phyloP scores from a whole-genome alignment of 352 stramenopile genomes.

The Lagenidium giganteum region DNA sequence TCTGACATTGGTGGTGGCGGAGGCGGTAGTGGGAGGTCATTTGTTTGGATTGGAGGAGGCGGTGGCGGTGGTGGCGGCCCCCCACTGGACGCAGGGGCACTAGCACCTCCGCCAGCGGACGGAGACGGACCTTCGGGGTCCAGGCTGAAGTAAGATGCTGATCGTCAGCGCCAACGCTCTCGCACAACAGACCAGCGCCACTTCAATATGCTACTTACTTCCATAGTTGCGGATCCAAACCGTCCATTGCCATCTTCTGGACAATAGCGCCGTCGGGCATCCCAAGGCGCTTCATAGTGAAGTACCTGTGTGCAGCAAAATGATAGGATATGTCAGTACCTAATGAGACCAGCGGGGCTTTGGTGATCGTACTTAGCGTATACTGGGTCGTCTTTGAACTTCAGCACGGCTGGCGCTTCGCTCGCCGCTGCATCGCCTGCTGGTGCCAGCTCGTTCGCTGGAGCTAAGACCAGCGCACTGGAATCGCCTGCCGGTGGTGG shows the following conservation, averaged over 20 bases:
- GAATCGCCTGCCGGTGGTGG: constrained; percentile 16
- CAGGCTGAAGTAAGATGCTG: no score
- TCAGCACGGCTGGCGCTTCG: constrained; percentile 39
- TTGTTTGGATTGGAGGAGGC: constrained; percentile 13
- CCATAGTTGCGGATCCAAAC: constrained; percentile 55
- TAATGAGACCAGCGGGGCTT: neutral
- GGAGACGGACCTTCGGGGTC: constrained; percentile 74
- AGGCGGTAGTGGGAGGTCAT: constrained; percentile 14
- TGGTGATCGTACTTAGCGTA: constrained; percentile 67
- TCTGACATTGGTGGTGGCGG: constrained; percentile 30
- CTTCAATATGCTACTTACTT: constrained; percentile 12
- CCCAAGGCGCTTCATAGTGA: constrained; percentile 72
- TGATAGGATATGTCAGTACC: neutral
- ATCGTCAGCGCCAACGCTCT: no score
- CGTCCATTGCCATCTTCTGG: constrained; percentile 80
- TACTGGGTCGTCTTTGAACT: constrained; percentile 77
- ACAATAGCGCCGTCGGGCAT: constrained; percentile 71
- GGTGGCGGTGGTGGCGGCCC: constrained; percentile 1
- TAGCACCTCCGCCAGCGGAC: constrained; percentile 36
- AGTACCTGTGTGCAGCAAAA: constrained; percentile 35
- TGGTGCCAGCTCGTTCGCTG: constrained; percentile 20
- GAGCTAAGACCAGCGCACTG: constrained; percentile 25
- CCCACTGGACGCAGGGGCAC: constrained; percentile 20
- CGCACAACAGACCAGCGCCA: neutral
- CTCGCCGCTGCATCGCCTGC: constrained; percentile 16